Evolutionary conservation across 805 yeast species (phyloP).

Genomic region (Maudiozyma bulderi): DNA sequence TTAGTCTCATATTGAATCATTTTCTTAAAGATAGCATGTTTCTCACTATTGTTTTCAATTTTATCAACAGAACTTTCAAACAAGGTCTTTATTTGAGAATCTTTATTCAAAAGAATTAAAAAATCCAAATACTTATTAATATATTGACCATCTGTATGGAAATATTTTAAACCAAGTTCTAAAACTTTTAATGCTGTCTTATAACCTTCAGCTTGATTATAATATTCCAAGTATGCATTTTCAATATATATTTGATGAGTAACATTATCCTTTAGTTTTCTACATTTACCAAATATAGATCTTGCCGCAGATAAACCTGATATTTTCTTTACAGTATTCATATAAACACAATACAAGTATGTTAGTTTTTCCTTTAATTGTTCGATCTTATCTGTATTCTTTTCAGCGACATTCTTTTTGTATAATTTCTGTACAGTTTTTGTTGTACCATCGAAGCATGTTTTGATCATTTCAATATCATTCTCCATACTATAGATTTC

Average conservation of each 20-base stretch:
- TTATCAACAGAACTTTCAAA: conserved; percentile 69
- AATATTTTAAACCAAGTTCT: conserved; percentile 62
- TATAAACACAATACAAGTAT: conserved; percentile 53
- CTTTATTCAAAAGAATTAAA: conserved; percentile 58
- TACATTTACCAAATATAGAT: conserved; percentile 54
- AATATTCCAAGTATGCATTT: conserved; percentile 71
- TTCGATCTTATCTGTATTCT: conserved; percentile 3
- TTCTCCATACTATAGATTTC: conserved; percentile 58
- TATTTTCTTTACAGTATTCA: conserved; percentile 61
- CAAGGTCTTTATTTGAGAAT: conserved; percentile 64
- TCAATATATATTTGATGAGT: conserved; percentile 74
- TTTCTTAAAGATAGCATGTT: conserved; percentile 42
- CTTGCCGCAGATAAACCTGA: conserved; percentile 68
- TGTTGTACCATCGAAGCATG: conserved; percentile 42
- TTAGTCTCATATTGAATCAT: conserved; percentile 62
- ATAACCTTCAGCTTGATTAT: conserved; percentile 45
- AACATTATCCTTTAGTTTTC: conserved; percentile 45
- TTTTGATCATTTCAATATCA: conserved; percentile 41
- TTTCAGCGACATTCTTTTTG: conserved; percentile 11
- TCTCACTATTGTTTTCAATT: conserved; percentile 23
- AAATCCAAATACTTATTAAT: conserved; percentile 63
- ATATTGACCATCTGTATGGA: conserved; percentile 47
- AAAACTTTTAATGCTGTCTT: conserved; percentile 68
- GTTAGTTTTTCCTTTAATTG: conserved; percentile 35
- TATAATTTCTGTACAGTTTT: conserved; percentile 35